These are phyloP conservation scores for Pistacia atlantica DNA, from an alignment of 345 rosid genomes.

Conservation along the genomic window DNA sequence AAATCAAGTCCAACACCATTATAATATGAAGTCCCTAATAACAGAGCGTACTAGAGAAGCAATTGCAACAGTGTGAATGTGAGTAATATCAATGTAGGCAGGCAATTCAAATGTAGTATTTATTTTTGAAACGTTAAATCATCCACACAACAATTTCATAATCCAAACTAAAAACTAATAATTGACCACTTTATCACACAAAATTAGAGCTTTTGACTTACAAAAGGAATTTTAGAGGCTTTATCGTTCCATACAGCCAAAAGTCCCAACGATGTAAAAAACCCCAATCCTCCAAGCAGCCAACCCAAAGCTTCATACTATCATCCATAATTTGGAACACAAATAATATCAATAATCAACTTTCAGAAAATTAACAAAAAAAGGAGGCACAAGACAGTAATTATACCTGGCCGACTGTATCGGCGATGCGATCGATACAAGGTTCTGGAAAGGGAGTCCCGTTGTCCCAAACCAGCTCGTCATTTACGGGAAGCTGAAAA, in stretches of 20 bases:
- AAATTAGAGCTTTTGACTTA: conserved; percentile 40
- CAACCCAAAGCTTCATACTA: conserved; percentile 98
- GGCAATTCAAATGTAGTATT: too few relatives aligned
- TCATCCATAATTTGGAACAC: conserved; percentile 11
- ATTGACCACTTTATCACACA: too few relatives aligned
- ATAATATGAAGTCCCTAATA: not conserved
- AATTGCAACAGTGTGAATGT: too few relatives aligned
- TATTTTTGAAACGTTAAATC: not conserved
- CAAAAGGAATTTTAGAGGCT: conserved; percentile 87
- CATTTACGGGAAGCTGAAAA: conserved; percentile 75
- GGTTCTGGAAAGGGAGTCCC: conserved; percentile 95
- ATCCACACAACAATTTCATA: not conserved
- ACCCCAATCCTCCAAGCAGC: conserved; percentile 91
- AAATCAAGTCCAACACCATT: not conserved
- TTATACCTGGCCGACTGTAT: conserved; percentile 88
- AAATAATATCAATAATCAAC: not conserved
- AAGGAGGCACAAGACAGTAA: not conserved
- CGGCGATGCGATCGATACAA: conserved; percentile 96
- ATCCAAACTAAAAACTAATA: not conserved
- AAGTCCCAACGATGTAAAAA: conserved; percentile 70
- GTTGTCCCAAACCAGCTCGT: conserved; percentile 94
- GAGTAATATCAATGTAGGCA: too few relatives aligned
- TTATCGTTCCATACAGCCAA: conserved; percentile 85
- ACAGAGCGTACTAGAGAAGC: too few relatives aligned
- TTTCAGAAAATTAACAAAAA: not conserved